Evolutionary conservation across 208 protist genomes (phyloP).

Genomic region (Crithidia sp.): DNA sequence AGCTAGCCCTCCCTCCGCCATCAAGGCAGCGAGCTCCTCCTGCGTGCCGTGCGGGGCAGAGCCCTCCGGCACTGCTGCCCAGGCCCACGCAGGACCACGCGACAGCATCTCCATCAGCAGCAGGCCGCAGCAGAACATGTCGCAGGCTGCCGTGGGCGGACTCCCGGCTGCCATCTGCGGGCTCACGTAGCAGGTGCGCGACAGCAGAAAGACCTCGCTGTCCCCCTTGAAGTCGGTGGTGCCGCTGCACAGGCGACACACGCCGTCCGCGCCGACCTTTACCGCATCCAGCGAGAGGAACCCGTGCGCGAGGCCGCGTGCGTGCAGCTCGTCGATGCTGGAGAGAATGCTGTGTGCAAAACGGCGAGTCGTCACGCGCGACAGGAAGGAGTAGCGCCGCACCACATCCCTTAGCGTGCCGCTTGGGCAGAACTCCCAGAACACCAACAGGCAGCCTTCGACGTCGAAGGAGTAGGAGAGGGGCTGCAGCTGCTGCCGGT

Average conservation of each 20-base stretch:
- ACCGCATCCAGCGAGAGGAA: neutral
- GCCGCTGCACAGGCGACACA: neutral
- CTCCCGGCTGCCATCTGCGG: constrained; percentile 24
- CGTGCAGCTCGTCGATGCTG: neutral
- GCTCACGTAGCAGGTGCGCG: neutral
- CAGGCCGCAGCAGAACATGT: constrained; percentile 63
- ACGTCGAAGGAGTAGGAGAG: neutral
- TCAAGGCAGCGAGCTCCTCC: neutral
- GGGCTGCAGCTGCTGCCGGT: too few relatives aligned
- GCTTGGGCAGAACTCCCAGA: neutral
- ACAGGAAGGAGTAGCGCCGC: neutral
- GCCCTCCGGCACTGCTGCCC: neutral
- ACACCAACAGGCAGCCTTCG: neutral
- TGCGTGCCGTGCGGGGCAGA: neutral
- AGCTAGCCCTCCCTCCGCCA: neutral
- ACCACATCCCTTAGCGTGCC: neutral
- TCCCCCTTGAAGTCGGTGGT: neutral
- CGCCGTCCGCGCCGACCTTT: neutral
- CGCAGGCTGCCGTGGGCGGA: constrained; percentile 35
- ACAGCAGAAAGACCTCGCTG: neutral
- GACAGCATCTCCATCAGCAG: constrained; percentile 54
- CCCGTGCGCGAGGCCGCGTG: neutral
- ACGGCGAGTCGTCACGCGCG: neutral
- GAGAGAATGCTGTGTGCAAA: neutral
- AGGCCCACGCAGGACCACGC: constrained; percentile 18